Evolutionary conservation across 192 early-diverging fungal species (phyloP).

Genomic region (Entrophospora sp.): DNA sequence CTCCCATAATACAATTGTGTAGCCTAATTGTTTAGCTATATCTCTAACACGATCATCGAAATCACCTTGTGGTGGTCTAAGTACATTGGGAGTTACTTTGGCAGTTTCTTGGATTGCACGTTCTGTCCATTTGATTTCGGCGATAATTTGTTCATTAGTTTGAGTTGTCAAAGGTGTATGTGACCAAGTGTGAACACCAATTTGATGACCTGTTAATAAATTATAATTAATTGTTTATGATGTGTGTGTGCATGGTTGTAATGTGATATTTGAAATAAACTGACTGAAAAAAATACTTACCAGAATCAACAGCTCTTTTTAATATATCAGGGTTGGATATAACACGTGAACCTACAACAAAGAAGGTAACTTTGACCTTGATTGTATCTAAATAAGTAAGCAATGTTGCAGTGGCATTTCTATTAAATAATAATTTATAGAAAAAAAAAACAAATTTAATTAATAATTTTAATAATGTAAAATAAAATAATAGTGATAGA

Average conservation of each 20-base stretch:
- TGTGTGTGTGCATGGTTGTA: too few species aligned
- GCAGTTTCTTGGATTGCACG: constrained; percentile 41
- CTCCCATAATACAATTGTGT: constrained; percentile 2
- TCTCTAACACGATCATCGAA: constrained; percentile 49
- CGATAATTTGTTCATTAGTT: constrained; percentile 39
- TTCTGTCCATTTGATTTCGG: constrained; percentile 58
- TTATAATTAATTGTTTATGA: background rate
- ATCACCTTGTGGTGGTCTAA: constrained; percentile 42
- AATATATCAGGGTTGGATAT: constrained; percentile 35
- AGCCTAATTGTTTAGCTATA: too few species aligned
- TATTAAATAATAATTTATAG: too few species aligned
- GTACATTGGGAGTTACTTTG: constrained; percentile 42
- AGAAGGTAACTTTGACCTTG: constrained; percentile 50
- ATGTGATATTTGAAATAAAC: too few species aligned
- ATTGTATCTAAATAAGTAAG: too few species aligned
- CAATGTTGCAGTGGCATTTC: too few species aligned
- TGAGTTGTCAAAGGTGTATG: constrained; percentile 45
- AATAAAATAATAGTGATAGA: too few species aligned
- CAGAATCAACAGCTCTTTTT: constrained; percentile 28
- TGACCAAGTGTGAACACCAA: constrained; percentile 60
- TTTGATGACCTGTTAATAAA: constrained; percentile 36
- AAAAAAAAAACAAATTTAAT: too few species aligned
- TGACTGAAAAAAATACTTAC: constrained; percentile 2
- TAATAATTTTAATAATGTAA: too few species aligned
- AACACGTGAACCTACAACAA: constrained; percentile 45